Base-by-base conservation (phyloP, 164 flowering plant species). In the Sextonia rubra region DNA sequence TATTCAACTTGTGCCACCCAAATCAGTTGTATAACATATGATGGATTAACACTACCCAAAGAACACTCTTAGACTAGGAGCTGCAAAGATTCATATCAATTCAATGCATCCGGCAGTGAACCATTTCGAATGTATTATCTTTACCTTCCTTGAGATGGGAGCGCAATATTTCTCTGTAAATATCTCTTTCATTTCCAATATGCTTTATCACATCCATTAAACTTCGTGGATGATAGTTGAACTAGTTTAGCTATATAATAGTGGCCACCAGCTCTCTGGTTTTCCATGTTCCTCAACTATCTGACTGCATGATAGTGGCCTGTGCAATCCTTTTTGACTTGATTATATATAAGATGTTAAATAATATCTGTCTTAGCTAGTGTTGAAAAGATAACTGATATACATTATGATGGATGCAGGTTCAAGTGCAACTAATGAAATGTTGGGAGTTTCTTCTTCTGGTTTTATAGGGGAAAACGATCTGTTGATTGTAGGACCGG, bases 401-500 rank as follows among this genome's bases (percentile, higher is more conserved):
- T 29, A 56, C 14, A 27, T 20, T 56, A 44, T 65, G 61, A 30
- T 66, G 69, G 44, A 47, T 75, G 78, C 78, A 85, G 89, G 81
- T 25, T 37, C 44, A 37, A 37, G 81, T 74, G 80, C 80, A 17
- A 11, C 75, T 7, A 66, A 65, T 58, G 86, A 80, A 66, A 84
- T 68, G 69, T 7, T 71, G 74, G 82, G 79, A 73, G 76, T 52
- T 69, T 73, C 83, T 26, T 80, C 86, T 52, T 37, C 86, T 48
- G 79, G 82, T 7, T 61, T 70, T 62, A 71, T 85, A 3, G 92
- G 91, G 58, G 85, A 77, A 73, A 72, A 84, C 69, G 96, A 91
- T 80, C 66, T 93, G 73, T 78, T 93, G 65, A 88, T 93, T 69
- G 90, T 93, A 5, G 98, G 98, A 4, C 98, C 98, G 0, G 98